Evolutionary conservation across 495 filamentous ascomycete species (phyloP).

Genomic region (Aspergillus steynii): DNA sequence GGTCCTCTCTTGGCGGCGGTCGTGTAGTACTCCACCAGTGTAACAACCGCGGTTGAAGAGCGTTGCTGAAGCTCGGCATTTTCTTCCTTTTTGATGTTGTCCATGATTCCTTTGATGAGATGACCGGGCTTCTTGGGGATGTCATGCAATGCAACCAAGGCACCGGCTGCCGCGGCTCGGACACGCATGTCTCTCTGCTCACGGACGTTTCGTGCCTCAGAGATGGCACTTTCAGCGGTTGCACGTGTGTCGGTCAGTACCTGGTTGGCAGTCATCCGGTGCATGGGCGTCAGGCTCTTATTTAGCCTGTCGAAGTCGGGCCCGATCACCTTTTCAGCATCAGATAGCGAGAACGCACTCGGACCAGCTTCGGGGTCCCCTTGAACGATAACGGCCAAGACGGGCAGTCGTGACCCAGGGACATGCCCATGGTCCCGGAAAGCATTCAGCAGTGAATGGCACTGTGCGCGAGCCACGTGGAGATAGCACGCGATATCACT

Average conservation of each 20-base stretch:
- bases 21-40: conserved; percentile 83
- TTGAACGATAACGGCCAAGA: conserved; percentile 85
- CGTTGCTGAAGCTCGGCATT: conserved; percentile 86
- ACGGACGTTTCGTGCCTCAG: conserved; percentile 75
- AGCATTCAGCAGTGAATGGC: conserved; percentile 80
- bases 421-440: conserved; percentile 88
- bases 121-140: conserved; percentile 87
- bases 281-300: conserved; percentile 77
- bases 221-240: conserved; percentile 67
- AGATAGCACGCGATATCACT: conserved; percentile 85
- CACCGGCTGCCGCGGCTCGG: conserved; percentile 80
- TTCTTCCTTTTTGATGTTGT: conserved; percentile 94
- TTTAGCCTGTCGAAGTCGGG: conserved; percentile 85
- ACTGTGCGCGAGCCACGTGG: conserved; percentile 84
- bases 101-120: conserved; percentile 95
- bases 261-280: conserved; percentile 75
- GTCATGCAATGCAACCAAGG: conserved; percentile 79
- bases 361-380: conserved; percentile 88
- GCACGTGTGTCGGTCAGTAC: conserved; percentile 71
- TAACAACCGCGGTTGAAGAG: conserved; percentile 78
- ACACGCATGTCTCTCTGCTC: conserved; percentile 84
- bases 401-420: conserved; percentile 67
- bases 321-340: conserved; percentile 81
- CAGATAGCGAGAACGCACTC: conserved; percentile 82
- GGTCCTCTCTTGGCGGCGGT: conserved; percentile 71